These are phyloP conservation scores for Cryptococcus depauperatus DNA, from an alignment of 1,284 basidiomycete species.

Conservation along the genomic window DNA sequence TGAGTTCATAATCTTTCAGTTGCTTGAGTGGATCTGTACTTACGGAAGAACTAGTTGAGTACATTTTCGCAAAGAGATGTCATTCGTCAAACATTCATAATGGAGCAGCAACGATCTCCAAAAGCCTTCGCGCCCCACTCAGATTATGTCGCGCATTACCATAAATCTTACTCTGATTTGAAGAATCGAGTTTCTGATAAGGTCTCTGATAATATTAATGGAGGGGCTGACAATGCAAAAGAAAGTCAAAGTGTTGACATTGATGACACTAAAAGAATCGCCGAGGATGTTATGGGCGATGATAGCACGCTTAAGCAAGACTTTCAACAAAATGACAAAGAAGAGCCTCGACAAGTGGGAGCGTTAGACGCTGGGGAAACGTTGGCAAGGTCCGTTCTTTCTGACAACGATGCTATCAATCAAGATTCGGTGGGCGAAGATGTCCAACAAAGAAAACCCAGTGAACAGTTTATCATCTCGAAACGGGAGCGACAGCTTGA, in stretches of 20 bases:
- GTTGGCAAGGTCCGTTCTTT: not conserved
- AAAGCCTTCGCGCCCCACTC: conserved; percentile 39
- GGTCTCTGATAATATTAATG: conserved; percentile 2
- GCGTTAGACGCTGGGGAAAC: not conserved
- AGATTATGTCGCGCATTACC: conserved; percentile 32
- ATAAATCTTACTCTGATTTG: conserved; percentile 26
- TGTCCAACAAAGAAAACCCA: not conserved
- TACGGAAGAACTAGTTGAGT: conserved; percentile 15
- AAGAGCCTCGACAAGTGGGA: not conserved
- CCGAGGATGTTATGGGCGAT: not conserved
- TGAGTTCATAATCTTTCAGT: conserved; percentile 16
- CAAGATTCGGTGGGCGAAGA: not conserved
- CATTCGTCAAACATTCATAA: conserved; percentile 14
- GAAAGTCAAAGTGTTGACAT: not conserved
- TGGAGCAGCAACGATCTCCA: conserved; percentile 18
- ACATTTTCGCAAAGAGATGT: conserved; percentile 23
- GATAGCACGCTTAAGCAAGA: not conserved
- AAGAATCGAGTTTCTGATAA: conserved; percentile 17
- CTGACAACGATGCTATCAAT: not conserved
- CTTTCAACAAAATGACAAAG: not conserved
- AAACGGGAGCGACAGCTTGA: conserved; percentile 16
- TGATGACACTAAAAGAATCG: not conserved
- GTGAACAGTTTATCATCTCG: not conserved
- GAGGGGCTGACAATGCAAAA: conserved; percentile 2
- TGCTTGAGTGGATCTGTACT: not conserved